Evolutionary conservation across 352 stramenopile species (phyloP).

Genomic region (Phytophthora capsici): DNA sequence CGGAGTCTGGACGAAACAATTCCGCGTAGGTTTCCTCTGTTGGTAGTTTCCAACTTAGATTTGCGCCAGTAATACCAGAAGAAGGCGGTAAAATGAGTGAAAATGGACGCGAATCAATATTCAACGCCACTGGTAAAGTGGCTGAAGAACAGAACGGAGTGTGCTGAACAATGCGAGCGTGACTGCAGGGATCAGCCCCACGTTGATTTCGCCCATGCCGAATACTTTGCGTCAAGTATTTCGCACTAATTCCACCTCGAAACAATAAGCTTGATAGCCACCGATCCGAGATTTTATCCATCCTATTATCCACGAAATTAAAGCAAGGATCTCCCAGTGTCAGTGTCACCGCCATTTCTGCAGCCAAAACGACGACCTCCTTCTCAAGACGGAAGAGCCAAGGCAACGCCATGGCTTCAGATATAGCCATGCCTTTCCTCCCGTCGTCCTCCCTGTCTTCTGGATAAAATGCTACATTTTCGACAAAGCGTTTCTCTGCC

Average conservation of each 20-base stretch:
- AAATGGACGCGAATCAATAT: slow-evolving; percentile 27
- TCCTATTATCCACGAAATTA: slow-evolving; percentile 1
- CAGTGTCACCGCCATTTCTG: slow-evolving; percentile 66
- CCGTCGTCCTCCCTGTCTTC: slow-evolving; percentile 7
- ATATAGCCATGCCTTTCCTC: slow-evolving; percentile 22
- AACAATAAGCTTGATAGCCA: slow-evolving; percentile 43
- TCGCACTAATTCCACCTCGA: slow-evolving; percentile 33
- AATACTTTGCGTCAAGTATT: slow-evolving; percentile 25
- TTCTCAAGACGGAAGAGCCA: slow-evolving; percentile 75
- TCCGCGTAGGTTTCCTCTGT: slow-evolving; percentile 29
- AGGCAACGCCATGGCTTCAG: slow-evolving; percentile 43
- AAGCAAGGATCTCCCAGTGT: slow-evolving; percentile 50
- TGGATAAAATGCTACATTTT: slow-evolving; percentile 10
- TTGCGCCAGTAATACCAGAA: not conserved
- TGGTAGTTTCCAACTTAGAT: slow-evolving; percentile 2
- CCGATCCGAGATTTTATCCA: slow-evolving; percentile 8
- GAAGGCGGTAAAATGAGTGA: slow-evolving; percentile 46
- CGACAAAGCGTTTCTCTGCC: slow-evolving; percentile 40
- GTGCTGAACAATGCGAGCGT: slow-evolving; percentile 37
- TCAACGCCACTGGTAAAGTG: not conserved
- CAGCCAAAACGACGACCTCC: slow-evolving; percentile 55
- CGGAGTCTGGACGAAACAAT: slow-evolving; percentile 26
- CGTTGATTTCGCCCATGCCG: not conserved
- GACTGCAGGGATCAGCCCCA: not conserved
- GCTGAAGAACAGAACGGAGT: slow-evolving; percentile 27